These are phyloP conservation scores for Cicer pinnatifidum DNA, from an alignment of 306 rosid genomes.

Conservation along the genomic window DNA sequence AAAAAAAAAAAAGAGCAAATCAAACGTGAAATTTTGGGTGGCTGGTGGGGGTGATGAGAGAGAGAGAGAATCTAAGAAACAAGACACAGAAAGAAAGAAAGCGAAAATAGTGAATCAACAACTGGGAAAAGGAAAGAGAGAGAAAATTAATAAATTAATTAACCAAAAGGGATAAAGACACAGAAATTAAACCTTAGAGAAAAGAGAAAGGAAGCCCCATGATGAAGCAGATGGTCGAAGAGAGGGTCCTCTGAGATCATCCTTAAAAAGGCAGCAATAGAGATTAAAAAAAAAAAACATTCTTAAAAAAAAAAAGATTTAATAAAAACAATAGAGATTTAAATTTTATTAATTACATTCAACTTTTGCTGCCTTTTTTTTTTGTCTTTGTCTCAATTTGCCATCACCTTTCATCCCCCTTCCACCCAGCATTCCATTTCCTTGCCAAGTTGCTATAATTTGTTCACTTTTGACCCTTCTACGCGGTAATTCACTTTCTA, in stretches of 20 bases:
- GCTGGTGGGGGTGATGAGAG: conserved; percentile 64
- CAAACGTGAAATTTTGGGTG: conserved; percentile 43
- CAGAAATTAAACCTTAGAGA: conserved; percentile 1
- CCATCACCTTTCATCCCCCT: conserved; percentile 40
- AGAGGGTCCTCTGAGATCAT: conserved; percentile 88
- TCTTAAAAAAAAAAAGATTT: background rate
- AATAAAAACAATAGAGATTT: background rate
- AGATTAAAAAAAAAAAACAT: background rate
- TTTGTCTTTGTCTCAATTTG: conserved; percentile 59
- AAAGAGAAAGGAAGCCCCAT: conserved; percentile 37
- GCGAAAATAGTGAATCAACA: conserved; percentile 27
- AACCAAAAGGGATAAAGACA: conserved; percentile 24
- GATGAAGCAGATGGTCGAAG: conserved; percentile 74
- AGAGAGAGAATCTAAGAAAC: conserved; percentile 42
- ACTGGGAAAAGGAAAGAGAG: conserved; percentile 30
- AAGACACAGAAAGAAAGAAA: conserved; percentile 21
- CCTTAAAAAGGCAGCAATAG: conserved; percentile 76
- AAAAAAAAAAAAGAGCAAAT: background rate
- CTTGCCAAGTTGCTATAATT: background rate
- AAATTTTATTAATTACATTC: conserved; percentile 39
- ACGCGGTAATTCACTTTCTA: conserved; percentile 58
- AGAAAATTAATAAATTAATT: background rate
- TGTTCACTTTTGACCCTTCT: conserved; percentile 33
- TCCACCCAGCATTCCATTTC: conserved; percentile 37
- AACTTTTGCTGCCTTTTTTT: conserved; percentile 77